Conservation (phyloP, 192 early-diverging fungal genomes). For the Spizellomyces sp. region DNA sequence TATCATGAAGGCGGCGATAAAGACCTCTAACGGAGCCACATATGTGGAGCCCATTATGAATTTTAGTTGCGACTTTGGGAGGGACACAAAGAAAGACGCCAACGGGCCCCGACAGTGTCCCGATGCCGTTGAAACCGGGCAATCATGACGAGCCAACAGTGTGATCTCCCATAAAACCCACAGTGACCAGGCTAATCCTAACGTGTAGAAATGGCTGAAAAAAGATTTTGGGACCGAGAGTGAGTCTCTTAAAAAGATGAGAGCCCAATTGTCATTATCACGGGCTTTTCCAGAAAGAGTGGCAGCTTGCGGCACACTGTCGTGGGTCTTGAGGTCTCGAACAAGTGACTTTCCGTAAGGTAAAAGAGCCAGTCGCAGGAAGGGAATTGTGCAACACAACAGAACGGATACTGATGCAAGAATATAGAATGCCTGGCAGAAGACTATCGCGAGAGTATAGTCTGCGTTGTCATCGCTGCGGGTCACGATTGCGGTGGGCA, state of each 20-base stretch:
- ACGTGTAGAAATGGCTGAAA: slow-evolving; percentile 43
- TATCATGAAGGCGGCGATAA: slow-evolving; percentile 25
- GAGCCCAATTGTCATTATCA: background rate
- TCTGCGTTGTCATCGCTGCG: too few relatives aligned
- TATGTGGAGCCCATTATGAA: background rate
- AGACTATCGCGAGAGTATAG: background rate
- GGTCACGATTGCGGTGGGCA: too few relatives aligned
- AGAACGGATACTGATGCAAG: background rate
- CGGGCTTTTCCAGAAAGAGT: background rate
- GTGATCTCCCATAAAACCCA: background rate
- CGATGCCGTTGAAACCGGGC: background rate
- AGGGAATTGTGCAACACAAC: background rate
- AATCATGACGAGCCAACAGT: background rate
- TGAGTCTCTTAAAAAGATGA: background rate
- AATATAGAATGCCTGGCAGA: background rate
- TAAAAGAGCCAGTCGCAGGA: background rate
- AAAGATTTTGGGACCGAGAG: slow-evolving; percentile 30
- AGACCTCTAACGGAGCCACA: background rate
- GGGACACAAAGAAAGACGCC: background rate
- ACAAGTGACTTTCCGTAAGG: slow-evolving; percentile 5
- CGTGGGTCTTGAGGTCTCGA: too few relatives aligned
- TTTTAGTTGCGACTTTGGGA: background rate
- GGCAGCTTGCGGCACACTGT: too few relatives aligned
- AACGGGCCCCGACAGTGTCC: background rate
- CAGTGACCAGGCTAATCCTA: slow-evolving; percentile 25